Conservation (phyloP, 2,329 filamentous ascomycete genomes). For the Atkinsonella texensis region DNA sequence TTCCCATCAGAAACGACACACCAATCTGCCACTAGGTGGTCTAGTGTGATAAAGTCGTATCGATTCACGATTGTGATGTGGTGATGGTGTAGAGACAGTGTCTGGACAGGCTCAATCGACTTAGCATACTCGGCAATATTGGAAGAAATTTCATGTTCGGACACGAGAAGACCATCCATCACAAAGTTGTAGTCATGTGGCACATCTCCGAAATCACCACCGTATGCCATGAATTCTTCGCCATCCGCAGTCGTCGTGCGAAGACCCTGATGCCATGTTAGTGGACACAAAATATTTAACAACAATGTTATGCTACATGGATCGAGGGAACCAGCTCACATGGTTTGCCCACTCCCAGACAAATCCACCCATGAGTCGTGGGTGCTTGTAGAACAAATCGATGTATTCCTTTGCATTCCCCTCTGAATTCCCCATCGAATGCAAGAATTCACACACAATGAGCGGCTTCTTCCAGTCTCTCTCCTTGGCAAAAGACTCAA, state of each 20-base stretch:
- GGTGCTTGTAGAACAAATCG: conserved; percentile 46
- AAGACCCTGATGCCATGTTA: conserved; percentile 19
- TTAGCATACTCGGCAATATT: conserved; percentile 45
- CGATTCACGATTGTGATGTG: conserved; percentile 36
- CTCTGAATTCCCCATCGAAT: conserved; percentile 63
- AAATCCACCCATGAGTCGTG: conserved; percentile 45
- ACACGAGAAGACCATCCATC: conserved; percentile 38
- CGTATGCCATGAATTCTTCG: conserved; percentile 41
- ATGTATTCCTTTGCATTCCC: conserved; percentile 57
- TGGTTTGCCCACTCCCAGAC: conserved; percentile 56
- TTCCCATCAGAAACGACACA: conserved; percentile 27
- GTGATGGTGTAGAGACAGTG: conserved; percentile 29
- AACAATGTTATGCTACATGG: neutral
- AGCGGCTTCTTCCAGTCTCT: conserved; percentile 42
- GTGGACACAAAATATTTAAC: neutral
- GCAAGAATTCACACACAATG: conserved; percentile 41
- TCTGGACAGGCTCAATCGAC: conserved; percentile 46
- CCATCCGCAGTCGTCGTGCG: conserved; percentile 30
- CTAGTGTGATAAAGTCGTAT: conserved; percentile 41
- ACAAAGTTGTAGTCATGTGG: conserved; percentile 49
- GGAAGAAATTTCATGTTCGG: conserved; percentile 37
- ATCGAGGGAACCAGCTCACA: conserved; percentile 4
- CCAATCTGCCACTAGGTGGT: conserved; percentile 35
- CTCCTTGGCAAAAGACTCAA: conserved; percentile 27
- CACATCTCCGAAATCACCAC: conserved; percentile 48